Conservation (phyloP, 169 alveolate genomes). For the Eimeria acervulina region DNA sequence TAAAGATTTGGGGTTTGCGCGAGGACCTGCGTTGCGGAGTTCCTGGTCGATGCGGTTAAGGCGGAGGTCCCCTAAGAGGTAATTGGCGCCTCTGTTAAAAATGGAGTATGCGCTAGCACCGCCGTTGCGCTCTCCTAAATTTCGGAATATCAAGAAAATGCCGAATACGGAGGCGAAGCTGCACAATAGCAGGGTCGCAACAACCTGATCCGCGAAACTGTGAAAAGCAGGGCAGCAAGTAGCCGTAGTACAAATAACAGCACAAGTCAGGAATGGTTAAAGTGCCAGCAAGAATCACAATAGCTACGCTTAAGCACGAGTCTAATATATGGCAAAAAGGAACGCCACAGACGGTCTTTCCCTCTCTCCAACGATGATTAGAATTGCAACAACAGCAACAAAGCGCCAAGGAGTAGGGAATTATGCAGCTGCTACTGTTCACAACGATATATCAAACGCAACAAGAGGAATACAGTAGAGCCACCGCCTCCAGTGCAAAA, state of each 20-base stretch:
- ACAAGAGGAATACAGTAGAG: background rate
- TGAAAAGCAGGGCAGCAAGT: background rate
- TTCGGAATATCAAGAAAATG: background rate
- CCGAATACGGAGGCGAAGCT: conserved; percentile 40
- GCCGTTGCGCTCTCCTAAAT: conserved; percentile 38
- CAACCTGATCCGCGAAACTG: background rate
- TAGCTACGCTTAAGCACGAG: too few relatives aligned
- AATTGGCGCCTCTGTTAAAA: conserved; percentile 54
- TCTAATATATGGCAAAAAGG: too few relatives aligned
- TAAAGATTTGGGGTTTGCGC: background rate
- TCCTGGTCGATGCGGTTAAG: conserved; percentile 21
- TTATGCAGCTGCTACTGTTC: too few relatives aligned
- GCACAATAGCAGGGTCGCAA: background rate
- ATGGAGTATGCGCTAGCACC: conserved; percentile 39
- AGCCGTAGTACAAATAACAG: too few relatives aligned
- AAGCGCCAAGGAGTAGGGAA: too few relatives aligned
- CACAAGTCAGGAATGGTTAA: too few relatives aligned
- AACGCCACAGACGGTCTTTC: too few relatives aligned
- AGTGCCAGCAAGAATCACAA: too few relatives aligned
- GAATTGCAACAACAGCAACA: too few relatives aligned
- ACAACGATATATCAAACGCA: background rate
- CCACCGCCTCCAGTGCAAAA: background rate
- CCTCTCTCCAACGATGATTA: too few relatives aligned
- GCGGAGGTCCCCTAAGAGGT: conserved; percentile 62
- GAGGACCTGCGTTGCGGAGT: conserved; percentile 11